phyloP scores from a whole-genome alignment of 2,329 filamentous ascomycete genomes.

The Colletotrichum sp. region DNA sequence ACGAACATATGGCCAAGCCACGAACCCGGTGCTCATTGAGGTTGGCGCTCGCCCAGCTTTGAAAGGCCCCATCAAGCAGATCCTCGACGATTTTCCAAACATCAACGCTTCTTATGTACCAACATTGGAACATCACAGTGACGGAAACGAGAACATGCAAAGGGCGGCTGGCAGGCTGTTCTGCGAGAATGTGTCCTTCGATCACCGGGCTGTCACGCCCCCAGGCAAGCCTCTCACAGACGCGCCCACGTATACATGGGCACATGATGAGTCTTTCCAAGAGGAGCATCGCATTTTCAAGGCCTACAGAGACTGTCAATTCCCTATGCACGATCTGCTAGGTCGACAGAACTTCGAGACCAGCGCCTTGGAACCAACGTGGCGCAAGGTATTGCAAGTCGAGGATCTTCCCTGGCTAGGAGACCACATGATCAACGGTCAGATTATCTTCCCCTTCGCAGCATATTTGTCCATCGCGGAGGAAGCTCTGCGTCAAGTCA shows the following conservation, averaged over 20 bases:
- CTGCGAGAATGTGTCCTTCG: neutral
- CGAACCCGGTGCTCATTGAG: slow-evolving; percentile 16
- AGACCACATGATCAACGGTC: neutral
- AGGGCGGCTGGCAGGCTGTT: neutral
- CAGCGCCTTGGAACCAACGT: neutral
- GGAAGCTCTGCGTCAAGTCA: neutral
- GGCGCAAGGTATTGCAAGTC: neutral
- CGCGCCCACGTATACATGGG: neutral
- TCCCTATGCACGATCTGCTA: neutral
- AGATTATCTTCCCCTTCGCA: neutral
- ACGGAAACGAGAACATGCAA: neutral
- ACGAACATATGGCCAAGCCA: neutral
- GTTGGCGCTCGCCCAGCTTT: slow-evolving; percentile 26
- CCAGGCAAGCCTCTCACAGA: neutral
- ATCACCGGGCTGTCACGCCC: slow-evolving; percentile 8
- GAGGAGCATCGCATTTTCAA: neutral
- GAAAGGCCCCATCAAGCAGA: slow-evolving; percentile 22
- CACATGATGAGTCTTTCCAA: neutral
- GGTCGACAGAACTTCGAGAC: neutral
- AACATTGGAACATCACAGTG: neutral
- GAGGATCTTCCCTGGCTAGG: neutral
- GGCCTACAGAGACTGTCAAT: neutral
- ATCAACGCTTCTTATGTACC: neutral
- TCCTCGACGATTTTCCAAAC: neutral
- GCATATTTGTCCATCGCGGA: neutral